phyloP scores from a whole-genome alignment of 2,329 filamentous ascomycete genomes.

The Alternaria novae-zelandiae region DNA sequence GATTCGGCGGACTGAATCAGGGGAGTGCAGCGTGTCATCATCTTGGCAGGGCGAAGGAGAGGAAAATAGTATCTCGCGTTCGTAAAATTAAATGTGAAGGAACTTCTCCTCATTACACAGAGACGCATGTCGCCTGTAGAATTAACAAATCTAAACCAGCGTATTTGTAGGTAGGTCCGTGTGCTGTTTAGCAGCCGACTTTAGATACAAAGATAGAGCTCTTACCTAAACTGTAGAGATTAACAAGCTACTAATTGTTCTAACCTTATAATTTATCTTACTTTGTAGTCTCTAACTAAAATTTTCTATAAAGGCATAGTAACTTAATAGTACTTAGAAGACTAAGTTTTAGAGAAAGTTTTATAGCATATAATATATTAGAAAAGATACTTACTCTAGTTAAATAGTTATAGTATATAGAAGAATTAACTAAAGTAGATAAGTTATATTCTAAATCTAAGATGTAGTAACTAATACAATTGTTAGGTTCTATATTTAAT shows the following conservation, averaged over 20 bases:
- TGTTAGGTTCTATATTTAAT: neutral
- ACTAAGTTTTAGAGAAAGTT: conserved; percentile 3
- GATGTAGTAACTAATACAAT: conserved; percentile 12
- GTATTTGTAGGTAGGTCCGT: conserved; percentile 1
- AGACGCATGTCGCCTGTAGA: conserved; percentile 8
- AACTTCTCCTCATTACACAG: conserved; percentile 16
- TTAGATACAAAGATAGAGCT: neutral
- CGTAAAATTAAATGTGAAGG: conserved; percentile 13
- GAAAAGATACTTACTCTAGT: neutral
- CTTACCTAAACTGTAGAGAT: conserved; percentile 18
- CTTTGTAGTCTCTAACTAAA: conserved; percentile 9
- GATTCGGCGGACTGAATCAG: neutral
- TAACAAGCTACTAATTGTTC: conserved; percentile 13
- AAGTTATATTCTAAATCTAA: conserved; percentile 17
- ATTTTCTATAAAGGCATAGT: conserved; percentile 13
- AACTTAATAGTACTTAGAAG: conserved; percentile 6
- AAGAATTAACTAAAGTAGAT: conserved; percentile 8
- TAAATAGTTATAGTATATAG: conserved; percentile 1
- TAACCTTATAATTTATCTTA: neutral
- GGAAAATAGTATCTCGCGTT: neutral
- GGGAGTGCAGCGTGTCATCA: neutral
- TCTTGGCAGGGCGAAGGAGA: neutral
- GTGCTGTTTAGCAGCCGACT: neutral
- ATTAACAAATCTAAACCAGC: conserved; percentile 2
- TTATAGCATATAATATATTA: conserved; percentile 4